Conservation (phyloP, 257 asterid species). For the Nicotiana obtusifolia region DNA sequence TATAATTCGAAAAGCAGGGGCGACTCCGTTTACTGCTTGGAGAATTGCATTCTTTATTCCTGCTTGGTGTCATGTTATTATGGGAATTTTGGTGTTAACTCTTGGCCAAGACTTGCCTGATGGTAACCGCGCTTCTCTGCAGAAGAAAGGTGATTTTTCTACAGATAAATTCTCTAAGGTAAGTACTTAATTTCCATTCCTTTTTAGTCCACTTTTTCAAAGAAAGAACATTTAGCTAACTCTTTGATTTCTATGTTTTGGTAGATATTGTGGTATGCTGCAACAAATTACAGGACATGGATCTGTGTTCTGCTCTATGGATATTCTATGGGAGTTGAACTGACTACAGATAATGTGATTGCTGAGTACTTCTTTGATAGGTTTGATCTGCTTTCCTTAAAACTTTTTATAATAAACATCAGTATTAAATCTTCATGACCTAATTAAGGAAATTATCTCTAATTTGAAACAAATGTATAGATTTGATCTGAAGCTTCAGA, state of each 20-base stretch:
- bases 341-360: slow-evolving; percentile 46
- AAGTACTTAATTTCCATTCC: no score
- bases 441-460: not conserved
- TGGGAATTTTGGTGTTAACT: not conserved
- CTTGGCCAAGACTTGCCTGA: slow-evolving; percentile 10
- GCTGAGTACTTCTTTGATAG: slow-evolving; percentile 55
- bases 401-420: not conserved
- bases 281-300: slow-evolving; percentile 57
- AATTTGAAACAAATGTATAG: slow-evolving; percentile 8
- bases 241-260: not conserved
- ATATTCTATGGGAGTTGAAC: slow-evolving; percentile 55
- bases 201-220: not conserved
- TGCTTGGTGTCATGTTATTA: slow-evolving; percentile 1
- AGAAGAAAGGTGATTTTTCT: not conserved
- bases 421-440: not conserved
- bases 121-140: slow-evolving; percentile 2
- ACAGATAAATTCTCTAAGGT: slow-evolving; percentile 8
- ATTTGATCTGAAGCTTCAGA: slow-evolving; percentile 49
- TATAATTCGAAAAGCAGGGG: not conserved
- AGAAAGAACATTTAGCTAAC: not conserved
- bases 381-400: slow-evolving; percentile 3
- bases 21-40: slow-evolving; percentile 11
- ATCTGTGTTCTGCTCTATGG: slow-evolving; percentile 49
- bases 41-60: slow-evolving; percentile 13
- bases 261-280: slow-evolving; percentile 22